Base-by-base conservation (phyloP, 257 asterid genomes). In the Rehmannia glutinosa region DNA sequence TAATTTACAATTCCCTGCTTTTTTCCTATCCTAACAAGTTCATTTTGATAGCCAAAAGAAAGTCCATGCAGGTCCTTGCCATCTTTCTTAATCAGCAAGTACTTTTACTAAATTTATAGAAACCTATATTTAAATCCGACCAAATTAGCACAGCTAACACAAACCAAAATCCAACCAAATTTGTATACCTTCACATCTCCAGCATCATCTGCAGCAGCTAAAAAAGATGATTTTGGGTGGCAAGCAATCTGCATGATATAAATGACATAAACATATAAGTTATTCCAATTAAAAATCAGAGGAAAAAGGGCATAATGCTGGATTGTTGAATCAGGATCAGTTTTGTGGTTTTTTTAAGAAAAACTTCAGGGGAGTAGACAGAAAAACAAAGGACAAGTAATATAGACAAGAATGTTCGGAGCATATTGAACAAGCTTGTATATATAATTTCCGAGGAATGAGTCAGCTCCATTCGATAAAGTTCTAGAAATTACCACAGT, bases 191-290 rank as follows among this genome's bases (percentile, higher is more conserved):
- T 94, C 27, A 88, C 90, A 75, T 91, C 97, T 76, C 99, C 99
- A 56, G 85, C 65, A 84, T 91, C 99, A 78, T 94, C 97, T 30
- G 97, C 96, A 25, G 97, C 88, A 69, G 97, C 99, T 52, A 94
- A 84, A 79, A 88, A 94, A 4, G 92, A 83, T 20, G 92, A 88
- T 75, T 81, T 94, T 35, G 95, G 78, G 81, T 85, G 86, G 83
- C 90, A 86, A 68, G 87, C 82, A 73, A 91, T 81, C 99, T 94
- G 75, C 73, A 70, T 27, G 36, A 50, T 50, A 62, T 59, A 53
- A 75, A 68, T 38, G 56, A 69, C 43, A 47, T 61, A 25, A 32
- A 36, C n/a, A n/a, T n/a, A n/a, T n/a, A n/a, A n/a, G n/a, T 23
- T 51, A 2, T 51, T 38, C 41, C 25, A 51, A 23, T 41, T 10